These are phyloP conservation scores for Sphaerulina musiva DNA, from an alignment of 2,329 filamentous ascomycete genomes.

Conservation along the genomic window DNA sequence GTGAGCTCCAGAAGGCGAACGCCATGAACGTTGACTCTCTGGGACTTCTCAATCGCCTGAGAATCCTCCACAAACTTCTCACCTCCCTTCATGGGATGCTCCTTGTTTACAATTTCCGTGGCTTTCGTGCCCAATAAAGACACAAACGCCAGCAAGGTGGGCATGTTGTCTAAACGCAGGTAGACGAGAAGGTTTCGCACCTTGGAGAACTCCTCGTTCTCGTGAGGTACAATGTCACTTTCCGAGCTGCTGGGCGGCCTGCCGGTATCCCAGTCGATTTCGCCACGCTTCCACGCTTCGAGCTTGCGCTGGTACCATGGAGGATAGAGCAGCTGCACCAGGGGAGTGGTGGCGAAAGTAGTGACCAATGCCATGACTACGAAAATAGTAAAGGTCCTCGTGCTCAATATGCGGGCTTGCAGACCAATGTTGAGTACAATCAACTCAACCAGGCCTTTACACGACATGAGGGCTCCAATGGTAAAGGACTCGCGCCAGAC, in stretches of 20 bases:
- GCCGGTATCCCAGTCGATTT: slow-evolving; percentile 82
- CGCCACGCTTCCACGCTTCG: slow-evolving; percentile 68
- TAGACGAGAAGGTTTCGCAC: slow-evolving; percentile 69
- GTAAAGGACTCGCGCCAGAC: slow-evolving; percentile 86
- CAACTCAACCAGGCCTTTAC: slow-evolving; percentile 88
- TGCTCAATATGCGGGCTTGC: slow-evolving; percentile 54
- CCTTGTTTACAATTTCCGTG: slow-evolving; percentile 37
- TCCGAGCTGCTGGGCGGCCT: slow-evolving; percentile 36
- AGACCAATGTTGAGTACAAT: slow-evolving; percentile 44
- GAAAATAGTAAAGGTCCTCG: slow-evolving; percentile 83
- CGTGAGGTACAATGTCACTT: slow-evolving; percentile 34
- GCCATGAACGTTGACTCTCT: slow-evolving; percentile 56
- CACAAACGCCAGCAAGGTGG: slow-evolving; percentile 75
- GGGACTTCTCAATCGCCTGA: slow-evolving; percentile 2
- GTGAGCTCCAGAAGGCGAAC: slow-evolving; percentile 81
- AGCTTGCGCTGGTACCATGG: slow-evolving; percentile 69
- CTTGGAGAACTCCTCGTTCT: slow-evolving; percentile 47
- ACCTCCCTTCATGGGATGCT: slow-evolving; percentile 33
- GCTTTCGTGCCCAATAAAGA: slow-evolving; percentile 60
- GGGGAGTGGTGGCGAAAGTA: slow-evolving; percentile 74
- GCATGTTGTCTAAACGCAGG: slow-evolving; percentile 76
- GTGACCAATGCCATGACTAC: slow-evolving; percentile 89
- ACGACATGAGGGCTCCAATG: slow-evolving; percentile 90
- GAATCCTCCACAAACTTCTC: slow-evolving; percentile 9
- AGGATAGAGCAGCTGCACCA: slow-evolving; percentile 69